A percentile compares a stretch with the other conserved stretches of the same genome.
Evolutionary conservation across 2,329 filamentous ascomycete genomes (phyloP).

Genomic region (Dactylellina drechsleri): DNA sequence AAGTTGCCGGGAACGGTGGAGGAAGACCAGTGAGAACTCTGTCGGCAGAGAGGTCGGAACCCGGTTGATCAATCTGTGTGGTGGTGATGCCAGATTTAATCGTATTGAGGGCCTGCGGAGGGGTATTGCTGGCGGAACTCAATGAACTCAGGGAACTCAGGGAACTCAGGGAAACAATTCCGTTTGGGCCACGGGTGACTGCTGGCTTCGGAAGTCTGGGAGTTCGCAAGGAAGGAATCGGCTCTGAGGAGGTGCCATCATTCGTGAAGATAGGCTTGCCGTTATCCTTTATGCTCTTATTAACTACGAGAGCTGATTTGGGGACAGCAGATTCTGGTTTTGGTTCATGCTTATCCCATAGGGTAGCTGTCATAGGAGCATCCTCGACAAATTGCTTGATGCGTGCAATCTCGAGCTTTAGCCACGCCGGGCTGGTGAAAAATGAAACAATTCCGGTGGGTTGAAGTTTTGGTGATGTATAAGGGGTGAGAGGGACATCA

Average conservation of each 20-base stretch:
- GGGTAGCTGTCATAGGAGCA: slow-evolving; percentile 7
- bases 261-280: background rate
- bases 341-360: slow-evolving; percentile 22
- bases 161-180: slow-evolving; percentile 20
- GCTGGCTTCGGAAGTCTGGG: slow-evolving; percentile 8
- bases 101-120: slow-evolving; percentile 19
- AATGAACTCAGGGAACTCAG: slow-evolving; percentile 34
- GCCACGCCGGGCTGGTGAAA: slow-evolving; percentile 14
- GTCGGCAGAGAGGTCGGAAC: slow-evolving; percentile 23
- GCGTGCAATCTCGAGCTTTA: slow-evolving; percentile 38
- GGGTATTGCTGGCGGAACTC: slow-evolving; percentile 28
- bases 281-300: too few relatives aligned
- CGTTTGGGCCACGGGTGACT: slow-evolving; percentile 12
- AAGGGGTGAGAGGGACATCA: slow-evolving; percentile 28
- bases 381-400: slow-evolving; percentile 34
- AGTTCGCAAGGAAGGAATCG: background rate
- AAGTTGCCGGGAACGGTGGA: slow-evolving; percentile 5
- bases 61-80: slow-evolving; percentile 20
- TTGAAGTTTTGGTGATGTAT: slow-evolving; percentile 20
- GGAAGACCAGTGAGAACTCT: slow-evolving; percentile 23
- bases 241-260: slow-evolving; percentile 2
- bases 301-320: background rate
- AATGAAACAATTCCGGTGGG: slow-evolving; percentile 10
- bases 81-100: slow-evolving; percentile 19
- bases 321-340: slow-evolving; percentile 11